Conservation (phyloP, 116 monocot species). For the Iris pallida region DNA sequence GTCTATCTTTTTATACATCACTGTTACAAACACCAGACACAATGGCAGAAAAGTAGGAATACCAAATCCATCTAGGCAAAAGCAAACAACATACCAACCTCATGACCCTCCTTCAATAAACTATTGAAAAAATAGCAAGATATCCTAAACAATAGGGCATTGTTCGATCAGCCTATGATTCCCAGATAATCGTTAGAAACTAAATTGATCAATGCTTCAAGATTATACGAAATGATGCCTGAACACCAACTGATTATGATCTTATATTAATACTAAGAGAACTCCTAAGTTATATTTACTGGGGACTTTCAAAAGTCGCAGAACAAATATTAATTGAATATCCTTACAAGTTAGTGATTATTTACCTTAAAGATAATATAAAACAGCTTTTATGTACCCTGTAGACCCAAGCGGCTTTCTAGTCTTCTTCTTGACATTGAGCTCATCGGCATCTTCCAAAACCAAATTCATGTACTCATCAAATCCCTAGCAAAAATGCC, state of each 20-base stretch:
- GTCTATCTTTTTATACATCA: background rate
- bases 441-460: conserved; percentile 76
- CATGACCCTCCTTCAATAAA: no score
- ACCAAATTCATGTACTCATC: conserved; percentile 94
- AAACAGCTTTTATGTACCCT: no score
- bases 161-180: background rate
- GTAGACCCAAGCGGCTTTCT: conserved; percentile 70
- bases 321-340: no score
- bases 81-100: background rate
- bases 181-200: no score
- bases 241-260: no score
- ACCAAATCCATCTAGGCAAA: conserved; percentile 1
- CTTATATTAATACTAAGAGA: no score
- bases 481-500: conserved; percentile 51
- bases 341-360: no score
- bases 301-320: no score
- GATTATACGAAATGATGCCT: no score
- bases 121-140: background rate
- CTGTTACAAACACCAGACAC: background rate
- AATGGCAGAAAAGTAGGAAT: background rate
- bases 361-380: no score
- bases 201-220: no score
- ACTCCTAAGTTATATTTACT: no score
- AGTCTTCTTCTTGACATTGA: conserved; percentile 75
- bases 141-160: background rate